These are phyloP conservation scores for Aspergillus vadensis DNA, from an alignment of 2,329 filamentous ascomycete genomes.

Conservation along the genomic window DNA sequence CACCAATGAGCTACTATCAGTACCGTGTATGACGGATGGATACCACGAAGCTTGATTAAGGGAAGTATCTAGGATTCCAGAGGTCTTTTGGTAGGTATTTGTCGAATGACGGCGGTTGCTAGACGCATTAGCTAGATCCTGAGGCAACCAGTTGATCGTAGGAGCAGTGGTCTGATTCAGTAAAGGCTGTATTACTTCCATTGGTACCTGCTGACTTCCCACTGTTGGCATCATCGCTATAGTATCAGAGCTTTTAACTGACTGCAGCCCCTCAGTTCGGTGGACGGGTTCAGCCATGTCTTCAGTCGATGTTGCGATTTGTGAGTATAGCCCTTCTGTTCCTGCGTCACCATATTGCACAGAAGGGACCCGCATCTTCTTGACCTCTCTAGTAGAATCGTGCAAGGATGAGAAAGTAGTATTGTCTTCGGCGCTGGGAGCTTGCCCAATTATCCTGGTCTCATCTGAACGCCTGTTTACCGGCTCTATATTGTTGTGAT, in stretches of 20 bases:
- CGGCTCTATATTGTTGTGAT: not conserved
- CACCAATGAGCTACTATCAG: constrained; percentile 18
- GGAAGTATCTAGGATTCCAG: constrained; percentile 23
- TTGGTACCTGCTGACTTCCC: constrained; percentile 20
- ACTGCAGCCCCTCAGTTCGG: constrained; percentile 10
- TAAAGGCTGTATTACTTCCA: constrained; percentile 30
- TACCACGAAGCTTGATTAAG: constrained; percentile 29
- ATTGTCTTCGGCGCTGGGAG: not conserved
- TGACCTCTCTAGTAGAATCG: constrained; percentile 10
- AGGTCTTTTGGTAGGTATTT: constrained; percentile 12
- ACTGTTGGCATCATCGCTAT: constrained; percentile 25
- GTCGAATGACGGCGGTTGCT: constrained; percentile 18
- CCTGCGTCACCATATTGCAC: constrained; percentile 15
- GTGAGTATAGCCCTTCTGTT: constrained; percentile 13
- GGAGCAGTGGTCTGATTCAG: constrained; percentile 32
- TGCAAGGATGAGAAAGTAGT: constrained; percentile 10
- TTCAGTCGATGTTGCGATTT: constrained; percentile 12
- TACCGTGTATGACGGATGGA: constrained; percentile 26
- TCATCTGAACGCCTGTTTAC: not conserved
- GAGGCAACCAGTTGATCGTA: constrained; percentile 43
- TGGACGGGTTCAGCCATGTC: constrained; percentile 11
- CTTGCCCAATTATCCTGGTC: not conserved
- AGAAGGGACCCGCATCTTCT: constrained; percentile 15
- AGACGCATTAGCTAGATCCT: constrained; percentile 29
- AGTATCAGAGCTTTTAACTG: constrained; percentile 11